These are phyloP conservation scores for Dendrobium chrysotoxum DNA, from an alignment of 106 monocot species.

Conservation along the genomic window DNA sequence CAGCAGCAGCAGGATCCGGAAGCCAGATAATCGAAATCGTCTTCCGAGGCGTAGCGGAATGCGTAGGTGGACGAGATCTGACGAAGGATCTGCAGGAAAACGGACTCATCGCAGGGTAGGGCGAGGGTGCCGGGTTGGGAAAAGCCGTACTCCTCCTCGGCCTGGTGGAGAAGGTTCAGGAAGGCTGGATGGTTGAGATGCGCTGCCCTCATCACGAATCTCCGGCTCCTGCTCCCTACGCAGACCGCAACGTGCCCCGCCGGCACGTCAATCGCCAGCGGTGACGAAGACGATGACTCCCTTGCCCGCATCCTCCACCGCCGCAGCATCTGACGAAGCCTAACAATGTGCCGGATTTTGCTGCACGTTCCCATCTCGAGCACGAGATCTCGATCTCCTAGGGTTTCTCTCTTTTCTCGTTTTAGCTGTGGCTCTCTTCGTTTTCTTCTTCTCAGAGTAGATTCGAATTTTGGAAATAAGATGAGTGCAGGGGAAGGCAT, in stretches of 20 bases:
- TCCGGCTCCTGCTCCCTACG: conserved; percentile 18
- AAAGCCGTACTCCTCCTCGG: conserved; percentile 46
- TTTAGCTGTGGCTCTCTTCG: too few species aligned
- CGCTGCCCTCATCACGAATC: conserved; percentile 30
- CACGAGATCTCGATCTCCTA: too few species aligned
- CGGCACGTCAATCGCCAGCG: conserved; percentile 21
- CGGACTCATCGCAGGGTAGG: conserved; percentile 38
- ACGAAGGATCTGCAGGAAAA: conserved; percentile 34
- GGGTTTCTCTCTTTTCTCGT: too few species aligned
- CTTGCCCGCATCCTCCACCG: conserved; percentile 22
- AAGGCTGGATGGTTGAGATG: conserved; percentile 36
- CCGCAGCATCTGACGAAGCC: conserved; percentile 32
- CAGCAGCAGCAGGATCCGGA: conserved; percentile 5
- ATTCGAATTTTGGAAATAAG: too few species aligned
- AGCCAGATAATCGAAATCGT: neutral
- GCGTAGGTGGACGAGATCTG: conserved; percentile 12
- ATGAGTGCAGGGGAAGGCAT: too few species aligned
- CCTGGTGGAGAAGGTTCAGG: conserved; percentile 20
- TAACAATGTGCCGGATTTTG: conserved; percentile 30
- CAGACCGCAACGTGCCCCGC: conserved; percentile 32
- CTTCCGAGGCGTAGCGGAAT: neutral
- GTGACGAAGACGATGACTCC: neutral
- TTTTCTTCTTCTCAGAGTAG: too few species aligned
- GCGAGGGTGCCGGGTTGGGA: conserved; percentile 22
- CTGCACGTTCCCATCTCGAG: conserved; percentile 17